Conservation (phyloP, 2,329 filamentous ascomycete genomes). For the Epichloe bromicola region DNA sequence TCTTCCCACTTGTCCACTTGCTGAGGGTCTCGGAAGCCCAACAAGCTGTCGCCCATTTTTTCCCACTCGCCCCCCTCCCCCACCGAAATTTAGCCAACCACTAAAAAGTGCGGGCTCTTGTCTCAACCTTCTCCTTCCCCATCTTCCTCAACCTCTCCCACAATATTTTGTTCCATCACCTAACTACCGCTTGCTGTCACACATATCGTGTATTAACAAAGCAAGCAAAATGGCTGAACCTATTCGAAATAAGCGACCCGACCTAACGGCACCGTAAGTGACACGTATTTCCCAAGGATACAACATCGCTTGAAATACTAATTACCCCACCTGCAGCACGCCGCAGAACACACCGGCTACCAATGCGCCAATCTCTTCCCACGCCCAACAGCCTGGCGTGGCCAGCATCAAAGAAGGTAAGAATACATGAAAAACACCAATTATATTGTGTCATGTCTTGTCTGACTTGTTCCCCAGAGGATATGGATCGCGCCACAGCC, state of each 20-base stretch:
- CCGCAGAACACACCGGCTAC: slow-evolving; percentile 95
- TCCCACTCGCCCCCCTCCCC: slow-evolving; percentile 18
- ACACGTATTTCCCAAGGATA: slow-evolving; percentile 7
- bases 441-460: neutral
- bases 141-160: slow-evolving; percentile 15
- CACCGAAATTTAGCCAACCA: slow-evolving; percentile 27
- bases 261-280: slow-evolving; percentile 47
- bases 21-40: slow-evolving; percentile 12
- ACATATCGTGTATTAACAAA: slow-evolving; percentile 2
- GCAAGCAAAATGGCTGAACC: slow-evolving; percentile 45
- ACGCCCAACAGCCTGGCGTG: slow-evolving; percentile 88
- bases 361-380: slow-evolving; percentile 93
- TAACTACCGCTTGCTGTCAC: slow-evolving; percentile 10
- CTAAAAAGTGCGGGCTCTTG: slow-evolving; percentile 19
- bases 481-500: slow-evolving; percentile 73
- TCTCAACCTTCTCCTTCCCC: slow-evolving; percentile 19
- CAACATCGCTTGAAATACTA: slow-evolving; percentile 17
- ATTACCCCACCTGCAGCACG: slow-evolving; percentile 52
- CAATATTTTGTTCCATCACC: slow-evolving; percentile 16
- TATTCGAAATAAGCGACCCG: slow-evolving; percentile 49
- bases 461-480: slow-evolving; percentile 46
- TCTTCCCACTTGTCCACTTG: neutral
- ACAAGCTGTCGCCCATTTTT: slow-evolving; percentile 22
- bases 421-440: slow-evolving; percentile 18
- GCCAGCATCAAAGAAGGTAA: slow-evolving; percentile 95